These are phyloP conservation scores for Penicillium sp. DNA, from an alignment of 2,329 filamentous ascomycete species.

Conservation along the genomic window DNA sequence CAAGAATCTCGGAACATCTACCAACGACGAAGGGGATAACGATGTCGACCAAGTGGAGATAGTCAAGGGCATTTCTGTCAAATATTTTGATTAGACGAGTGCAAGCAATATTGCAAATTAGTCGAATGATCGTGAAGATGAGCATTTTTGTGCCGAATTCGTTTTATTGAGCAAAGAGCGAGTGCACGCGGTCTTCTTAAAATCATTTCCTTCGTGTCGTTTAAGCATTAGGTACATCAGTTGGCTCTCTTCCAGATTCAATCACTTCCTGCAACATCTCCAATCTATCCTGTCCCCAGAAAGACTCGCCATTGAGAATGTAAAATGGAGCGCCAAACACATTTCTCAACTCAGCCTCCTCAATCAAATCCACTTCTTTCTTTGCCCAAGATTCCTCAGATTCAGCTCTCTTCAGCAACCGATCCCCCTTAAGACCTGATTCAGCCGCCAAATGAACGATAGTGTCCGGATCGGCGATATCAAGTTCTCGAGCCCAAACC, in stretches of 20 bases:
- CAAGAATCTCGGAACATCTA: slow-evolving; percentile 19
- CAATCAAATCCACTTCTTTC: slow-evolving; percentile 1
- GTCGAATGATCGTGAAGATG: not conserved
- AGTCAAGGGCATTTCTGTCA: slow-evolving; percentile 1
- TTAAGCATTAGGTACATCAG: not conserved
- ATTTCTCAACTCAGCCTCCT: slow-evolving; percentile 17
- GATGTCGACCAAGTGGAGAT: slow-evolving; percentile 1
- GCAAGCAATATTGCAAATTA: not conserved
- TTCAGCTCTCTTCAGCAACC: not conserved
- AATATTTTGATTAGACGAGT: slow-evolving; percentile 1
- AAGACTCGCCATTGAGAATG: slow-evolving; percentile 21
- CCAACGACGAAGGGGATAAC: not conserved
- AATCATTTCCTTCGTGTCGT: too few species aligned
- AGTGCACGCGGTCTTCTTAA: too few species aligned
- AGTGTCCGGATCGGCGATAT: not conserved
- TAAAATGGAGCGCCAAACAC: slow-evolving; percentile 28
- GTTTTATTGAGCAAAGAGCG: too few species aligned
- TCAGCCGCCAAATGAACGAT: not conserved
- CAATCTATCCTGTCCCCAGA: slow-evolving; percentile 30
- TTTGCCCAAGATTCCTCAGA: not conserved
- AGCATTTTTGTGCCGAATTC: too few species aligned
- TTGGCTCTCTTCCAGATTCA: slow-evolving; percentile 14
- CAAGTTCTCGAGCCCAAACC: slow-evolving; percentile 5
- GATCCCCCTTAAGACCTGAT: not conserved
- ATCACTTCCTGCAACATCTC: slow-evolving; percentile 27